Evolutionary conservation across 2,329 filamentous ascomycete species (phyloP), one percentile per base, ranked within the genome.

Genomic region (Grosmannia huntii): DNA sequence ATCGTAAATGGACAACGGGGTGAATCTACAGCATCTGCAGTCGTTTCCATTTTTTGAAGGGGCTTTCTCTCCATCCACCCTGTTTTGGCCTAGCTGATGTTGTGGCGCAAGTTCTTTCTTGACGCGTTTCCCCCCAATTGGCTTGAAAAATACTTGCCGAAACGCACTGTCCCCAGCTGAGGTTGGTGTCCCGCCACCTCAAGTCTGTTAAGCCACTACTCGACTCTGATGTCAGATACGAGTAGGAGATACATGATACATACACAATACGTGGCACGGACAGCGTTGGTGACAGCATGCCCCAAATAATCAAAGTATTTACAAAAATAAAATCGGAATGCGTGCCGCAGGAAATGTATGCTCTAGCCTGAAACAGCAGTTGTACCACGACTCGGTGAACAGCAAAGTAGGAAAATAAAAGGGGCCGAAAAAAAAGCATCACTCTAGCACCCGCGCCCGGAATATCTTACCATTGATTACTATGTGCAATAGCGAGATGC

Each of bases 301-400:
- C 36, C 14, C 16, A 38, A 38, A 16, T 38, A 38, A 16, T 38
- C 12, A 36, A 21, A 16, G 41, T n/a, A n/a, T n/a, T 4, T n/a
- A 44, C n/a, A 46, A 49, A 27, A 25, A 49, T 49, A 49, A 23
- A 49, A 23, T 25, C 21, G 46, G 12, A 23, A 23, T 12, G 44
- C 9, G 12, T 14, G 21, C 27, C 46, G 21, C 36, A 38, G 36
- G 14, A 38, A 38, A 38, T 14, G 12, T 38, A 16, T 38, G 16
- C 33, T 36, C 57, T 55, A 58, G 51, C 57, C 57, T 53, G 51
- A 54, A 58, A 58, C 50, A 52, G 57, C 41, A 54, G 31, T 58
- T 55, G 57, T 46, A 50, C 49, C 49, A 31, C 12, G 12, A 27
- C 25, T 25, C 21, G 46, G 46, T 25, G 12, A 49, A 27, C 23